Conservation (phyloP, 805 yeast species). For the Diddensiella transvaalensis region DNA sequence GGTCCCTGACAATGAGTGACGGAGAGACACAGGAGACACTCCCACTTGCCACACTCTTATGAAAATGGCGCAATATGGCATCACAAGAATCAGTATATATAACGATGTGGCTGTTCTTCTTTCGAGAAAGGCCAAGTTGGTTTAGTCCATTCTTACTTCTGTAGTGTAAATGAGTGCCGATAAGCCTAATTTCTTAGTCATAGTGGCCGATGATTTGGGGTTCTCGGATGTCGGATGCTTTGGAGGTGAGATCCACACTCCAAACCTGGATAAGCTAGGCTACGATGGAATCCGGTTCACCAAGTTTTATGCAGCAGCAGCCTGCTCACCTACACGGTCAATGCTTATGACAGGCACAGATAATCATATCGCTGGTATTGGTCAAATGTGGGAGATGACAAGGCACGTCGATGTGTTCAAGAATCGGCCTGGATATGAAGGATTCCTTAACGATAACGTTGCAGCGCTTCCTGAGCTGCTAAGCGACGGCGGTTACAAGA, state of each 20-base stretch:
- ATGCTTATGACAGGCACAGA: constrained; percentile 60
- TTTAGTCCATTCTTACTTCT: too few relatives aligned
- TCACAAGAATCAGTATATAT: too few relatives aligned
- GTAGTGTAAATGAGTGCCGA: too few relatives aligned
- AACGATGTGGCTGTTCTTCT: too few relatives aligned
- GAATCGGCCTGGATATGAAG: constrained; percentile 55
- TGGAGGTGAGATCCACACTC: constrained; percentile 47
- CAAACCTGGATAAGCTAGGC: constrained; percentile 46
- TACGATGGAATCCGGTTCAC: constrained; percentile 47
- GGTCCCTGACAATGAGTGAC: too few relatives aligned
- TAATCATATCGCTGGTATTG: constrained; percentile 58
- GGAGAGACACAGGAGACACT: too few relatives aligned
- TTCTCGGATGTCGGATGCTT: constrained; percentile 52
- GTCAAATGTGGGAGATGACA: constrained; percentile 53
- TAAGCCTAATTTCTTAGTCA: constrained; percentile 52
- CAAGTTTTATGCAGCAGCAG: constrained; percentile 60
- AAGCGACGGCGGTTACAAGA: constrained; percentile 47
- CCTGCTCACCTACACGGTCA: constrained; percentile 63
- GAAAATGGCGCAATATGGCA: too few relatives aligned
- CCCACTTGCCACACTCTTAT: too few relatives aligned
- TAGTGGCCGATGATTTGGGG: constrained; percentile 61
- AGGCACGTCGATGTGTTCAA: constrained; percentile 38
- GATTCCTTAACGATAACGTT: constrained; percentile 48
- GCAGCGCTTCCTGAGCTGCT: constrained; percentile 53
- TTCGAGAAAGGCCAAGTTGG: too few relatives aligned